phyloP scores from a whole-genome alignment of 164 flowering plant genomes.

The Stephania yunnanensis region DNA sequence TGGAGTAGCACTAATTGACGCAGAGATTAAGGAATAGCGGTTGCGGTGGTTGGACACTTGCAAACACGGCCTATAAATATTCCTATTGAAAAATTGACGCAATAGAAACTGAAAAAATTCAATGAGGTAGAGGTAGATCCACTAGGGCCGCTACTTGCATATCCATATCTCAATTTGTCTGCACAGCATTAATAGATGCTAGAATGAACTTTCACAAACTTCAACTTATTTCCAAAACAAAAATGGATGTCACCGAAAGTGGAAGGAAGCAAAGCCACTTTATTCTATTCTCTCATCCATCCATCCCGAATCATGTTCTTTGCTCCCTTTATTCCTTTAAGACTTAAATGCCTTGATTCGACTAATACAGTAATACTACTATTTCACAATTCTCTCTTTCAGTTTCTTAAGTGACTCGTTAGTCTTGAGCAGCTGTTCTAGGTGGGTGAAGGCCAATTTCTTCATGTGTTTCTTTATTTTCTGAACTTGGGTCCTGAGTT shows the following conservation, averaged over 20 bases:
- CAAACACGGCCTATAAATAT: no score
- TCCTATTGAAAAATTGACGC: no score
- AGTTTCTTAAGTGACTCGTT: not conserved
- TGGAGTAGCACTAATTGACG: no score
- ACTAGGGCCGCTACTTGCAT: not conserved
- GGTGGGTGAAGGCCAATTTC: not conserved
- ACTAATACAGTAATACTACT: not conserved
- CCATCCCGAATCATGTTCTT: conserved; percentile 11
- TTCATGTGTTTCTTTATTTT: not conserved
- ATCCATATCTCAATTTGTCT: not conserved
- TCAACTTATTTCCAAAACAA: not conserved
- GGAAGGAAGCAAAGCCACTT: conserved; percentile 5
- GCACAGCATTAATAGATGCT: not conserved
- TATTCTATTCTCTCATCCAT: not conserved
- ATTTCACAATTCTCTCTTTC: not conserved
- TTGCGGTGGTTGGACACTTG: no score
- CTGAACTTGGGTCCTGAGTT: not conserved
- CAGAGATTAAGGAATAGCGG: no score
- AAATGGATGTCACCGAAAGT: not conserved
- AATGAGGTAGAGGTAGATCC: no score
- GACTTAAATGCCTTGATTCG: not conserved
- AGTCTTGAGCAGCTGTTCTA: not conserved
- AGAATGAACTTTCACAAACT: not conserved
- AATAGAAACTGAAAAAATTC: no score
- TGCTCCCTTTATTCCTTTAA: conserved; percentile 8